Percentiles rank a stretch among this genome's conserved stretches.
These are phyloP conservation scores for Trichoderma sp. DNA, from an alignment of 2,329 filamentous ascomycete species.

Conservation along the genomic window DNA sequence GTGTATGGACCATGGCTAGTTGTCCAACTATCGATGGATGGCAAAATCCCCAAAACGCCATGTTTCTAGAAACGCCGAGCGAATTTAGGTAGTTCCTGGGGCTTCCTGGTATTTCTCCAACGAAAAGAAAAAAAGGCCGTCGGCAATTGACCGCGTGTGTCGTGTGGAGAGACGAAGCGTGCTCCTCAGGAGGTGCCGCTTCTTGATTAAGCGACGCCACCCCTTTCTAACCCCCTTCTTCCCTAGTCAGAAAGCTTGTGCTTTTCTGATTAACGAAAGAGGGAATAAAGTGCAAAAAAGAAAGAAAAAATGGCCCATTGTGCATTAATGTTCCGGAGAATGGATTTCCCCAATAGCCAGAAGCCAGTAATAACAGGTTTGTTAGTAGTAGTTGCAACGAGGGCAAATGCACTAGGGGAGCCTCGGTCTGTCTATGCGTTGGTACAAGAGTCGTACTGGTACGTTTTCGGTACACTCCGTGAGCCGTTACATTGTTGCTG, in stretches of 20 bases:
- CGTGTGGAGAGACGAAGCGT: constrained; percentile 3
- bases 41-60: neutral
- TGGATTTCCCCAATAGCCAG: neutral
- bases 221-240: constrained; percentile 12
- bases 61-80: neutral
- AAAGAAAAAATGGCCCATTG: neutral
- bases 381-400: neutral
- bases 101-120: neutral
- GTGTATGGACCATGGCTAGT: neutral
- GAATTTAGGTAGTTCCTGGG: neutral
- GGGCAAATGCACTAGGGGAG: neutral
- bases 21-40: neutral
- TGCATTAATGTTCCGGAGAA: neutral
- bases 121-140: neutral
- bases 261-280: neutral
- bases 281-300: neutral
- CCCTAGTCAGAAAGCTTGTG: constrained; percentile 27
- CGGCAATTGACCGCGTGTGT: neutral
- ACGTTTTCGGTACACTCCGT: neutral
- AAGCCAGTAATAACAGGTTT: too few relatives aligned
- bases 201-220: constrained; percentile 15
- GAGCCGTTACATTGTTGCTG: neutral
- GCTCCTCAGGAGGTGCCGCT: constrained; percentile 20
- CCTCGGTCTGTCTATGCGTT: neutral
- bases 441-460: neutral